Base-by-base conservation (phyloP, 768 basidiomycete species). In the Chalciporus chontae region DNA sequence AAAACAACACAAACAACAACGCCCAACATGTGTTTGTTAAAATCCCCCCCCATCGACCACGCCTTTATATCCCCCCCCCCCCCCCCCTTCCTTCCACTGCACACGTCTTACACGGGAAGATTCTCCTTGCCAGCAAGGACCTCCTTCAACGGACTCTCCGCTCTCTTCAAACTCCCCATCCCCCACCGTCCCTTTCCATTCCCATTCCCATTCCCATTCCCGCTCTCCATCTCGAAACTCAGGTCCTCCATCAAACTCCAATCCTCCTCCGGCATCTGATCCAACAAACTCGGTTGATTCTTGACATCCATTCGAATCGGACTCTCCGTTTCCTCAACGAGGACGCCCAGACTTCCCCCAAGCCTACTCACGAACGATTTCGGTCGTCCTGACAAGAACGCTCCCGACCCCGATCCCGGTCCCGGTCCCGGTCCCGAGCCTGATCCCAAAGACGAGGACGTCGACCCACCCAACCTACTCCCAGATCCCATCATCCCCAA, bases 201-300 rank as follows among this genome's bases (percentile, higher is more conserved):
- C 11, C 55, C 61, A 24, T 58, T 47, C 7, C 68, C 55, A 27
- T 56, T 66, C 18, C 51, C 56, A 36, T 63, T 55, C 11, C 55
- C 61, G 23, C 59, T 47, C 7, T 68, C 75, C 40, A 64, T 61
- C 63, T 80, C 82, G 52, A 81, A 83, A 57, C 80, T 84, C 27
- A 79, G 60, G 51, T 83, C 79, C 23, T 67, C 69, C 59, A 73
- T 58, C 29, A 62, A 58, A 26, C 65, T 70, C 74, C 71, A 79
- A n/a, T 76, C 75, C 43, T 79, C 78, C 54, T 81, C 80, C 23
- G 77, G 79, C 65, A 72, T 76, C 61, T 84, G 80, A 59, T 83
- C 83, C 55, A 84, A 59, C 56, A 84, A 61, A 54, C 78, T 80
- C 8, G 67, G 78, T 40, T 78, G 76, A 29, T 62, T 58, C 44